These are phyloP conservation scores for Vanrija sp. DNA, from an alignment of 1,284 basidiomycete species.

Conservation along the genomic window DNA sequence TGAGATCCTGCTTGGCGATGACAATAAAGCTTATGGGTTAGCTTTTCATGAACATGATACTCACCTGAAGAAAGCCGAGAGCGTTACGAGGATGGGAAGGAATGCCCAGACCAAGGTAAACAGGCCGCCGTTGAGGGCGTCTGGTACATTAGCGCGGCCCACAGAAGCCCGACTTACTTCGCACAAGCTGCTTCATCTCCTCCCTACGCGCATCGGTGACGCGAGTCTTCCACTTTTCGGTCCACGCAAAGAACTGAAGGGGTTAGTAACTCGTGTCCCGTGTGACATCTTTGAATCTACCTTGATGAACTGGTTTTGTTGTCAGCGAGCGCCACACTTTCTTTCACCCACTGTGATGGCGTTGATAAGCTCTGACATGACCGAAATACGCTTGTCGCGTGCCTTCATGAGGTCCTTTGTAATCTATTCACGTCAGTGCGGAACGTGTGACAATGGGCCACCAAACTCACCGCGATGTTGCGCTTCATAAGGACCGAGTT, in stretches of 20 bases:
- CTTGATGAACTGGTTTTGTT: constrained; percentile 25
- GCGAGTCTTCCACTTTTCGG: constrained; percentile 45
- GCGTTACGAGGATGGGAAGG: constrained; percentile 45
- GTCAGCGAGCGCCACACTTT: not conserved
- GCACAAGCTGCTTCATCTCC: constrained; percentile 41
- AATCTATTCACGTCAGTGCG: constrained; percentile 52
- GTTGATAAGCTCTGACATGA: constrained; percentile 78
- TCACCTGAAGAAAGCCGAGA: constrained; percentile 47
- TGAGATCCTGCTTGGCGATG: constrained; percentile 46
- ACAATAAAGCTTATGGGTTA: constrained; percentile 41
- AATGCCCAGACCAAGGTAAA: constrained; percentile 40
- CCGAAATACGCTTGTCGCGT: constrained; percentile 77
- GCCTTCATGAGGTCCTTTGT: constrained; percentile 68
- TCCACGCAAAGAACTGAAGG: constrained; percentile 48
- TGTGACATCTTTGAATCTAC: constrained; percentile 6
- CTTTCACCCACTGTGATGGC: constrained; percentile 47
- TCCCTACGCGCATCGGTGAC: constrained; percentile 39
- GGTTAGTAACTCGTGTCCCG: not conserved
- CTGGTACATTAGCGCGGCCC: constrained; percentile 12
- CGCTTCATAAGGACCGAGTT: constrained; percentile 51
- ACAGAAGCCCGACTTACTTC: constrained; percentile 23
- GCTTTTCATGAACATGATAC: not conserved
- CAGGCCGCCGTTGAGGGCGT: constrained; percentile 31
- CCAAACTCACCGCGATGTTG: constrained; percentile 57
- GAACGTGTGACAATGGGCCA: constrained; percentile 4